phyloP scores from a whole-genome alignment of 2,329 filamentous ascomycete species.

The Aspergillus ochraceoroseus region DNA sequence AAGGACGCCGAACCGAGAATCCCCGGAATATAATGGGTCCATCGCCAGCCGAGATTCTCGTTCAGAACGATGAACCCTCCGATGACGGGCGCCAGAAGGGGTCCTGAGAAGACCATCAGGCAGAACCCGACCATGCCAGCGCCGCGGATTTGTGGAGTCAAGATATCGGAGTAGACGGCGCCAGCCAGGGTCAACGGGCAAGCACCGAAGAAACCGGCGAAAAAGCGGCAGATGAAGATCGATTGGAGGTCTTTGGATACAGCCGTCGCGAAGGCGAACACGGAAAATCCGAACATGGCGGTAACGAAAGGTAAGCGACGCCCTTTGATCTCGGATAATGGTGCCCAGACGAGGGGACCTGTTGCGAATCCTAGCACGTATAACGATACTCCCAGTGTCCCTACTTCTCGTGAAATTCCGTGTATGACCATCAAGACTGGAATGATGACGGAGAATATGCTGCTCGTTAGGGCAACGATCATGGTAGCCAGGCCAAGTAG shows the following conservation, averaged over 20 bases:
- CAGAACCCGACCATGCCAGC: constrained; percentile 36
- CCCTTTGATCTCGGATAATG: constrained; percentile 42
- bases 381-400: constrained; percentile 15
- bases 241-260: constrained; percentile 34
- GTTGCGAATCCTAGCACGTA: constrained; percentile 21
- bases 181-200: constrained; percentile 37
- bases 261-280: constrained; percentile 44
- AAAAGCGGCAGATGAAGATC: constrained; percentile 40
- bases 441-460: constrained; percentile 21
- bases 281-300: constrained; percentile 36
- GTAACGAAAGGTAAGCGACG: constrained; percentile 40
- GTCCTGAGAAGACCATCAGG: constrained; percentile 37
- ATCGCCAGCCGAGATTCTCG: constrained; percentile 37
- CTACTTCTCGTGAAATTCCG: constrained; percentile 17
- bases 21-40: constrained; percentile 40
- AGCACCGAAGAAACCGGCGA: constrained; percentile 41
- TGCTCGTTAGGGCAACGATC: constrained; percentile 22
- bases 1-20: constrained; percentile 31
- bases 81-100: constrained; percentile 39
- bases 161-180: constrained; percentile 34
- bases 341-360: constrained; percentile 36
- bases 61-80: constrained; percentile 35
- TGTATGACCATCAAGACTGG: constrained; percentile 13
- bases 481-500: constrained; percentile 20
- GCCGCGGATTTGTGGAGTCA: constrained; percentile 6